phyloP scores from a whole-genome alignment of 2,329 filamentous ascomycete species.

The Colletotrichum euphorbiae region DNA sequence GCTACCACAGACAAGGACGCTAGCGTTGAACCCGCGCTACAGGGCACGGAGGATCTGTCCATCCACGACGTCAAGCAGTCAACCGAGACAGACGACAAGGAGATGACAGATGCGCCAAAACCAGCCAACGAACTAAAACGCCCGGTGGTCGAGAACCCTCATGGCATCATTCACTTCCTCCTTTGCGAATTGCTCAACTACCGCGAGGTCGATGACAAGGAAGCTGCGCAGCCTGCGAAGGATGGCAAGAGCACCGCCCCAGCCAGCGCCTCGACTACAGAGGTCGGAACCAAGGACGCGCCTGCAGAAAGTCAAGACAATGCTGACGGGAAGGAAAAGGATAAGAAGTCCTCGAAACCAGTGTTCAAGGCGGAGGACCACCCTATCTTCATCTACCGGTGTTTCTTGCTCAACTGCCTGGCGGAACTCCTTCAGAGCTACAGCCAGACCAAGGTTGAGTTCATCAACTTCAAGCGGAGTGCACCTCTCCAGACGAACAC shows the following conservation, averaged over 20 bases:
- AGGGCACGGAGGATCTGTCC: slow-evolving; percentile 59
- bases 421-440: slow-evolving; percentile 92
- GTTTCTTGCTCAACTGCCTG: slow-evolving; percentile 92
- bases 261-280: slow-evolving; percentile 39
- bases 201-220: slow-evolving; percentile 90
- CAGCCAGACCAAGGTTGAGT: slow-evolving; percentile 95
- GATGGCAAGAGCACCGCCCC: slow-evolving; percentile 53
- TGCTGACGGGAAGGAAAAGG: slow-evolving; percentile 52
- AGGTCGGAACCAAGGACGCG: slow-evolving; percentile 34
- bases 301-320: slow-evolving; percentile 32
- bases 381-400: slow-evolving; percentile 95
- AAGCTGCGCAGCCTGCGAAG: slow-evolving; percentile 60
- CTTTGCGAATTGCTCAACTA: slow-evolving; percentile 93
- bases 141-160: slow-evolving; percentile 89
- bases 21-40: slow-evolving; percentile 56
- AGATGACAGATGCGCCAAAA: slow-evolving; percentile 75
- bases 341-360: slow-evolving; percentile 76
- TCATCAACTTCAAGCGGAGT: slow-evolving; percentile 98
- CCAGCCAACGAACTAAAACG: slow-evolving; percentile 75
- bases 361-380: slow-evolving; percentile 93
- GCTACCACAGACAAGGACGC: slow-evolving; percentile 35
- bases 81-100: slow-evolving; percentile 69
- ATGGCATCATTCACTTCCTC: slow-evolving; percentile 95
- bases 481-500: slow-evolving; percentile 85
- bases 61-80: slow-evolving; percentile 69